Base-by-base conservation (phyloP, 2,329 filamentous ascomycete species). In the Monosporascus cannonballus region DNA sequence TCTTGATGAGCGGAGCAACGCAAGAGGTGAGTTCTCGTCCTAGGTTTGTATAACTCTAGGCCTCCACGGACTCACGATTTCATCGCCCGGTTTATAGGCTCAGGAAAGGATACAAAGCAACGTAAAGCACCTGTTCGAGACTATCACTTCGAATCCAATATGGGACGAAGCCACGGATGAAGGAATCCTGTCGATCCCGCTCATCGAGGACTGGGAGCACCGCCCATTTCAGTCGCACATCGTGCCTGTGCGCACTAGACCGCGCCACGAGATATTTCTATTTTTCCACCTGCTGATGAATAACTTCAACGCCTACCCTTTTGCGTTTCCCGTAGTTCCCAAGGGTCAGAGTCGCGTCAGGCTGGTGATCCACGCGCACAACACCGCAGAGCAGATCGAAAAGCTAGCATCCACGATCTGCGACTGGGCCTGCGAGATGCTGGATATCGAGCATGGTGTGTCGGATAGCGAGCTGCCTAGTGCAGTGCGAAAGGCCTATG, bases 321-420 rank as follows among this genome's bases (percentile, higher is more conserved):
- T 76, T 5, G 67, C 69, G 30, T 65, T 67, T 49, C 73, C 72
- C 2, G 68, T 69, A 5, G 73, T 76, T 4, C 70, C 71, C 2
- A 63, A 65, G 47, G 71, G 71, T 0, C 66, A 67, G 30, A 65
- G 65, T 48, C 64, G 73, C 18, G 64, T 76, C 15, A 64, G 73
- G 25, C 56, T 76, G 11, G 69, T 72, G 39, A 57, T 76, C 42
- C 73, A 76, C 56, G 71, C 71, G 6, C 65, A 64, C 6, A 74
- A 75, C 52, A 73, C 71, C 6, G 58, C 63, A 17, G 62, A 59
- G 1, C 61, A 76, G 47, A 61, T 74, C 8, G 55, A 65, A 38
- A 60, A 48, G 18, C 65, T 73, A 9, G 62, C 70, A 3, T 47
- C 50, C 37, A 54, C 62, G 5, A 61, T 73, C 30, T 61, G 61